Base-by-base conservation (phyloP, 148 eudicot genomes). In the Agrostemma githago region DNA sequence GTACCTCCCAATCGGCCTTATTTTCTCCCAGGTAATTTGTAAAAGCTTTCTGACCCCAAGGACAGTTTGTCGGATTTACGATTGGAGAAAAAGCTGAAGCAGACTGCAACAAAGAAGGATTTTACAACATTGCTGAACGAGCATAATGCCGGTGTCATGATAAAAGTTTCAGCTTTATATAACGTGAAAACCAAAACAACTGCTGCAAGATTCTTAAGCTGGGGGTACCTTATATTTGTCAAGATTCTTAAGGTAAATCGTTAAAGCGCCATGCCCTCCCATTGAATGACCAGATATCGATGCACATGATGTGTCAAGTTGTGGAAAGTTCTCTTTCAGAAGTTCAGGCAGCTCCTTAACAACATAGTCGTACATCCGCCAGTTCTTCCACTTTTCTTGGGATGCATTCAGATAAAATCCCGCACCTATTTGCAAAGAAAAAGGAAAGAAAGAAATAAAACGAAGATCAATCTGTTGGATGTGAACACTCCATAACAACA, bases 1-100 rank as follows among this genome's bases (percentile, higher is more conserved):
- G 34, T 26, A 90, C 97, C 96, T 90, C 97, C 99, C 97, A 95
- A 26, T 84, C 90, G 79, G 86, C 84, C 86, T 85, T 92, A 68
- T 89, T 85, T 78, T 61, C 94, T 70, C 97, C 94, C 80, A 95
- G 77, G 85, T 95, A 95, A 82, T 95, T 95, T 60, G 91, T 73
- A 82, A 95, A 95, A 78, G 99, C 99, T 72, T 95, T 95, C 82
- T 92, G 94, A 26, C 99, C 99, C 99, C 99, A 95, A n/a, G 97
- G 92, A 66, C 97, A 96, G 70, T 88, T 92, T 4, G 83, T 79
- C 26, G 97, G 99, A 82, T 96, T 92, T 38, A 61, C 86, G 68
- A 92, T 68, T 73, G 99, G 97, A 26, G 99, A 77, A 85, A 96
- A 96, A 46, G 99, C 99, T 8, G 99, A 96, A 42, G 89, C 99